A percentile compares a stretch with the other conserved stretches of the same genome.
Conservation (phyloP, 495 filamentous ascomycete species). For the Aspergillus bertholletiae region DNA sequence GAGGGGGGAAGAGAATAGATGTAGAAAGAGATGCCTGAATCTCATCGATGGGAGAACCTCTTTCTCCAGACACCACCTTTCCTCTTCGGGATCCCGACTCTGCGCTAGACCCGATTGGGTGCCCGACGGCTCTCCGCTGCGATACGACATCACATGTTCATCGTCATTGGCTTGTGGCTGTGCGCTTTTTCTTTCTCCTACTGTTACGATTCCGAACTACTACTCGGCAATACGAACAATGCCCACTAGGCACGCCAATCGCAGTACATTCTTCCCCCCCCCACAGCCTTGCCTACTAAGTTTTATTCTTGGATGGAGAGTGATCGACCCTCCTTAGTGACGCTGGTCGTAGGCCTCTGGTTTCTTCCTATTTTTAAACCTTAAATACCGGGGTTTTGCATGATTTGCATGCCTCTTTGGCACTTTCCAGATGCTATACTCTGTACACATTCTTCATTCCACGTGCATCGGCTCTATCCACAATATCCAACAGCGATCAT, state of each 20-base stretch:
- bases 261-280: neutral
- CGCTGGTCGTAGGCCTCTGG: no score
- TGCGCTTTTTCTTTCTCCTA: no score
- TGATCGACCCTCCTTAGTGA: no score
- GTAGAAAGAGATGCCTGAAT: slow-evolving; percentile 5
- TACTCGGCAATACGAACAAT: no score
- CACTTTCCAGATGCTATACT: no score
- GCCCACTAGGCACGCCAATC: neutral
- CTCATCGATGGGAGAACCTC: neutral
- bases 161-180: neutral
- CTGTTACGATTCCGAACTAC: no score
- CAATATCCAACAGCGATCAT: slow-evolving; percentile 4
- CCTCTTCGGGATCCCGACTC: slow-evolving; percentile 7
- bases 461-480: no score
- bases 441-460: neutral
- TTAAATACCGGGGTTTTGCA: neutral
- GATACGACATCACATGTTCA: neutral
- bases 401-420: neutral
- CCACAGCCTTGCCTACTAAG: no score
- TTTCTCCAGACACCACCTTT: neutral
- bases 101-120: slow-evolving; percentile 8
- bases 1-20: neutral
- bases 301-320: no score
- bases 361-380: no score
- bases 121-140: neutral